Conservation (phyloP, 108 stramenopile genomes). For the Cyclostephanos tholiformis region DNA sequence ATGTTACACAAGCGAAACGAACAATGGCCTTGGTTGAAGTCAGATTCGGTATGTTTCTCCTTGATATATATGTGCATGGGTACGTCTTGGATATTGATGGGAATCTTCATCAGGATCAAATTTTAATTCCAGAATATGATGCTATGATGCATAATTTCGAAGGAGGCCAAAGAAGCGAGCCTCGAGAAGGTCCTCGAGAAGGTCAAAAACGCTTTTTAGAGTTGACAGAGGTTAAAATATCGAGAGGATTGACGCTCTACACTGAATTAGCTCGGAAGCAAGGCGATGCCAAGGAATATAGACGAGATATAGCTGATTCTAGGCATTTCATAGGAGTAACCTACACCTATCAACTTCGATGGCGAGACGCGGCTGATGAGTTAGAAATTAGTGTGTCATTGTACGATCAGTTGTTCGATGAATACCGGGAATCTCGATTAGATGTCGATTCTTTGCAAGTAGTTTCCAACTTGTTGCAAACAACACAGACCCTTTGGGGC, state of each 20-base stretch:
- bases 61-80: slow-evolving; percentile 11
- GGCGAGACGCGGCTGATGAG: background rate
- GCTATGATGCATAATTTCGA: background rate
- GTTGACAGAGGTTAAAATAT: background rate
- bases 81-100: slow-evolving; percentile 7
- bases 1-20: background rate
- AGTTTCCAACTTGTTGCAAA: background rate
- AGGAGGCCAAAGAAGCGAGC: background rate
- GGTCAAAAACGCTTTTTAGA: background rate
- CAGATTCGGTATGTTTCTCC: slow-evolving; percentile 12
- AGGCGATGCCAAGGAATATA: background rate
- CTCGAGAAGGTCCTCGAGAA: background rate
- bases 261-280: background rate
- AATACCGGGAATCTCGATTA: background rate
- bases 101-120: slow-evolving; percentile 9
- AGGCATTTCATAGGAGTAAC: background rate
- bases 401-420: background rate
- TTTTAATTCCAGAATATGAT: background rate
- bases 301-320: background rate
- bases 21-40: background rate
- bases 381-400: background rate
- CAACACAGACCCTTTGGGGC: slow-evolving; percentile 4
- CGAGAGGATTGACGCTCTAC: background rate
- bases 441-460: background rate
- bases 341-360: background rate